Evolutionary conservation across 2,329 filamentous ascomycete species (phyloP), one percentile per base, ranked within the genome.

Genomic region (Pseudopithomyces maydicus): DNA sequence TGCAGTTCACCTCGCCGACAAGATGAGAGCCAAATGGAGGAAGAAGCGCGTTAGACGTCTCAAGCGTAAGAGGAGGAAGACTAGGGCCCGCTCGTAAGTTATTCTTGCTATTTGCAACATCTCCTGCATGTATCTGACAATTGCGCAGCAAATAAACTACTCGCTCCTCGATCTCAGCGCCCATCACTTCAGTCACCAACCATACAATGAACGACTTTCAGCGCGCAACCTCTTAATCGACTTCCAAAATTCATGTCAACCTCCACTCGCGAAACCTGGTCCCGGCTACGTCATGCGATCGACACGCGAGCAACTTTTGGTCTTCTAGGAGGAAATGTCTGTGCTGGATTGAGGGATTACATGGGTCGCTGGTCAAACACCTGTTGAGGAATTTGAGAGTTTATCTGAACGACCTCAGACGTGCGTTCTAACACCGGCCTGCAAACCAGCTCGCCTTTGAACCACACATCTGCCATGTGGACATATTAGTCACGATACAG

Each of bases 61-160:
- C 82, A 98, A 98, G 90, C 90, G 93, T 81, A 99, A 99, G 93
- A 92, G 95, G 86, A 96, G 95, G 92, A 99, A 99, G 94, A 97
- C 95, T 85, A 89, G 95, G 81, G 95, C 94, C 77, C 85, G 95
- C 85, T 93, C 89, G 95, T 98, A 87, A 87, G 92, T 17, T 41
- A 15, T 82, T 64, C 41, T 43, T 42, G 39, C 29, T 56, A 22
- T 11, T 39, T 36, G 8, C 53, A 22, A 6, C n/a, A 33, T 32
- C 15, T 20, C 38, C 11, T 12, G n/a, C 17, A 12, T 17, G 22
- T n/a, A 12, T 47, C 64, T 68, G 54, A 66, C 60, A 61, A 22
- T 14, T 8, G 14, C 41, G 7, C 63, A 80, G 78, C 77, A 80
- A 80, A 73, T 80, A 82, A 82, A 76, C 79, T 67, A 71, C 76